Conservation (phyloP, 345 rosid species). For the Barbarea vulgaris region DNA sequence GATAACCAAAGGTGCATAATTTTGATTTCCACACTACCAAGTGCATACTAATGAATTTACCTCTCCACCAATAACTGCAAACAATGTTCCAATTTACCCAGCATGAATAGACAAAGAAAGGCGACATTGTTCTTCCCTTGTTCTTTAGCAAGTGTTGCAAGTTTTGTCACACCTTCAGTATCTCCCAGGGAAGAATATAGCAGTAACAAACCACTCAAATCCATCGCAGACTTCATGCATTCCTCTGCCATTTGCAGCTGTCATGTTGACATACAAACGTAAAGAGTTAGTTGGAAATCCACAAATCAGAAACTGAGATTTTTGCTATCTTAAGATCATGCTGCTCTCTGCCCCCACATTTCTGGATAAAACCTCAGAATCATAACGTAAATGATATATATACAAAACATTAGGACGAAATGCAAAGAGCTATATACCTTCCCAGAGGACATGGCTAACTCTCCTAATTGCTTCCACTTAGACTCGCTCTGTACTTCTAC, state of each 20-base stretch:
- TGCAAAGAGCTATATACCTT: conserved; percentile 51
- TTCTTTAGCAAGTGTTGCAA: conserved; percentile 84
- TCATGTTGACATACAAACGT: conserved; percentile 32
- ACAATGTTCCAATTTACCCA: conserved; percentile 97
- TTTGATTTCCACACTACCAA: conserved; percentile 10
- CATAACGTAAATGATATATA: neutral
- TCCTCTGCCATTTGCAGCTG: conserved; percentile 99
- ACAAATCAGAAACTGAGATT: neutral
- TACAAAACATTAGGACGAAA: conserved; percentile 8
- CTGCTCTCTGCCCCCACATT: neutral
- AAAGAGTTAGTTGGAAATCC: conserved; percentile 18
- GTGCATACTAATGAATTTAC: conserved; percentile 46
- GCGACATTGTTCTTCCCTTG: conserved; percentile 99
- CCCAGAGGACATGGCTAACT: conserved; percentile 94
- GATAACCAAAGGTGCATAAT: conserved; percentile 9
- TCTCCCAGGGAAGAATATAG: conserved; percentile 97
- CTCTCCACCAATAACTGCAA: conserved; percentile 91
- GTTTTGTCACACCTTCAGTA: conserved; percentile 84
- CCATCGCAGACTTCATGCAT: conserved; percentile 88
- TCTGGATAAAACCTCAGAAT: conserved; percentile 3
- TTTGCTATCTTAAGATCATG: neutral
- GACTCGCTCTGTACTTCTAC: conserved; percentile 80
- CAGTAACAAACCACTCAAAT: conserved; percentile 93
- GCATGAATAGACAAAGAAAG: conserved; percentile 85
- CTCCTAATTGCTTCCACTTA: conserved; percentile 99